phyloP scores from a whole-genome alignment of 2,329 filamentous ascomycete genomes.

The Fusarium pseudograminearum region DNA sequence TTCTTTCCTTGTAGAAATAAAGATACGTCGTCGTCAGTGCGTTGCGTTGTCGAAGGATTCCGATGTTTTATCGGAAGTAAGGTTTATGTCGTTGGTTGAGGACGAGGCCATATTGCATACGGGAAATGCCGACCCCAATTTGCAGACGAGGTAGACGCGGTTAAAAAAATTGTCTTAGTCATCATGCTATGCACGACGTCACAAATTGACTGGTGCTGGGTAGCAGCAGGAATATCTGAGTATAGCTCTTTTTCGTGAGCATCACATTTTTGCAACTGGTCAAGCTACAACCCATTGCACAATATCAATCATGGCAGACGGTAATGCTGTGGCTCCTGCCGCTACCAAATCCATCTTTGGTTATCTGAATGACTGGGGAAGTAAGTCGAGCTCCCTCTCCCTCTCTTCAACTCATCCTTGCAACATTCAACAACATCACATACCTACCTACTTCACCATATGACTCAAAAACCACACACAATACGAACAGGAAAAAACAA shows the following conservation, averaged over 20 bases:
- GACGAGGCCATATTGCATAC: not conserved
- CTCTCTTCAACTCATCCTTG: slow-evolving; percentile 5
- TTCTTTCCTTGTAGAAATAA: not conserved
- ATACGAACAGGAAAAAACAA: not conserved
- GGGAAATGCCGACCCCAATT: not conserved
- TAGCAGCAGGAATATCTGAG: not conserved
- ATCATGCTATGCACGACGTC: slow-evolving; percentile 35
- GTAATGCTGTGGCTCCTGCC: slow-evolving; percentile 27
- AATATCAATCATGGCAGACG: slow-evolving; percentile 48
- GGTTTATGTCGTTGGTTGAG: not conserved
- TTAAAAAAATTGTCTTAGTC: slow-evolving; percentile 24
- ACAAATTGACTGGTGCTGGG: slow-evolving; percentile 22
- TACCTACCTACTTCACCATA: not conserved
- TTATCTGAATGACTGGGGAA: slow-evolving; percentile 61
- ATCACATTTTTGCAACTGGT: slow-evolving; percentile 29
- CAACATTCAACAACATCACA: slow-evolving; percentile 11
- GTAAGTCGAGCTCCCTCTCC: slow-evolving; percentile 54
- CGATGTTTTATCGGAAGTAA: not conserved
- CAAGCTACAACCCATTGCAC: slow-evolving; percentile 27
- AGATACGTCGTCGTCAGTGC: not conserved
- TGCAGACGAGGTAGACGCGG: slow-evolving; percentile 2
- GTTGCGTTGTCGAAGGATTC: slow-evolving; percentile 1
- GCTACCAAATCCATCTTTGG: slow-evolving; percentile 51
- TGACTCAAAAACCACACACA: not conserved
- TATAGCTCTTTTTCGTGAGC: slow-evolving; percentile 24